A percentile compares a stretch with the other conserved stretches of the same genome.
phyloP scores from a whole-genome alignment of 2,329 filamentous ascomycete species.

The Balansia obtecta region DNA sequence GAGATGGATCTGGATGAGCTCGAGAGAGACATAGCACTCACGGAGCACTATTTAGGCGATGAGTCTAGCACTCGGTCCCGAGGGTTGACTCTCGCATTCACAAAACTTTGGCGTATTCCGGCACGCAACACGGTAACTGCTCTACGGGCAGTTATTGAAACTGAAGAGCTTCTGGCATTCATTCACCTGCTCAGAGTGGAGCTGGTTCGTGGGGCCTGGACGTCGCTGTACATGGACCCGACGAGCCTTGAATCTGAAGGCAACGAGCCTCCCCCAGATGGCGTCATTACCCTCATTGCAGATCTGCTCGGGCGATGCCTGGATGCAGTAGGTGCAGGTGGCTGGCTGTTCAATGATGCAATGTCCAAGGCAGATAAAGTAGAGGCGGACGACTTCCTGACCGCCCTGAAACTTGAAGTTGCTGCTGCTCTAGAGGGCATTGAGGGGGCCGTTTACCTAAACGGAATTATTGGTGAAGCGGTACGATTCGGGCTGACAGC shows the following conservation, averaged over 20 bases:
- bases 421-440: constrained; percentile 60
- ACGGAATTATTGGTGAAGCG: constrained; percentile 52
- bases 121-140: constrained; percentile 45
- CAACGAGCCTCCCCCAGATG: constrained; percentile 43
- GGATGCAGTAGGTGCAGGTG: constrained; percentile 61
- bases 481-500: constrained; percentile 43
- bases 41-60: constrained; percentile 53
- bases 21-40: constrained; percentile 54
- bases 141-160: constrained; percentile 50
- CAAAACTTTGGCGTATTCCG: constrained; percentile 56
- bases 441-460: constrained; percentile 54
- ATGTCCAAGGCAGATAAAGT: constrained; percentile 36
- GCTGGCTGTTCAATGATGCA: constrained; percentile 57
- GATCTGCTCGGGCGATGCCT: constrained; percentile 61
- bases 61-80: constrained; percentile 50
- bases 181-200: constrained; percentile 63
- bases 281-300: constrained; percentile 57
- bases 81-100: constrained; percentile 55
- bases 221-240: constrained; percentile 53
- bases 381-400: constrained; percentile 51
- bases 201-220: constrained; percentile 65
- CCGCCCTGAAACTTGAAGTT: constrained; percentile 54
- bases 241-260: constrained; percentile 32
- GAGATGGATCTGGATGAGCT: constrained; percentile 46
- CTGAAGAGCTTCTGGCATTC: constrained; percentile 57